Evolutionary conservation across 306 rosid genomes (phyloP).

Genomic region (Adenanthera pavonina): DNA sequence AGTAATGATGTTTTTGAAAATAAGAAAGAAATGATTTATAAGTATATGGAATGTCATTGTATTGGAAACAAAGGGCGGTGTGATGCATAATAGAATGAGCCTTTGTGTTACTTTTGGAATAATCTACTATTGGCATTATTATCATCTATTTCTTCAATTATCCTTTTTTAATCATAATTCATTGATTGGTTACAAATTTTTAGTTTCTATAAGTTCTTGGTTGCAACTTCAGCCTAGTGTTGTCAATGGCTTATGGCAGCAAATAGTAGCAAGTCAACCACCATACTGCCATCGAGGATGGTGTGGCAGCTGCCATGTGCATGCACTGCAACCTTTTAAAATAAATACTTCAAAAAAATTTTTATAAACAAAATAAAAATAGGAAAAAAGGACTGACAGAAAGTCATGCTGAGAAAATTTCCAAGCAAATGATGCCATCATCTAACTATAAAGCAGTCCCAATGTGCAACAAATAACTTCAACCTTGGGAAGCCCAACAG

Average conservation of each 20-base stretch:
- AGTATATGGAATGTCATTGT: not conserved
- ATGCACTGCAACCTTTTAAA: too few relatives aligned
- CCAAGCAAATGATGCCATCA: too few relatives aligned
- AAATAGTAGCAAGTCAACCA: not conserved
- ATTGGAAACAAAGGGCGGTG: not conserved
- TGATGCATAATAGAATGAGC: not conserved
- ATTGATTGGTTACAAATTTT: slow-evolving; percentile 14
- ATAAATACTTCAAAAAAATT: too few relatives aligned
- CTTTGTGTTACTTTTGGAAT: slow-evolving; percentile 22
- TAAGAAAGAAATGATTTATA: not conserved
- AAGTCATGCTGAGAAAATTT: too few relatives aligned
- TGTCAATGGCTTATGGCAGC: too few relatives aligned
- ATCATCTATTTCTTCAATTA: slow-evolving; percentile 13
- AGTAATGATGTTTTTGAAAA: not conserved
- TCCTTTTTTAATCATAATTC: not conserved
- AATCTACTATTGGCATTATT: slow-evolving; percentile 21
- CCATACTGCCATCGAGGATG: too few relatives aligned
- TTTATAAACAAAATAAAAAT: too few relatives aligned
- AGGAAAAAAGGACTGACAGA: too few relatives aligned
- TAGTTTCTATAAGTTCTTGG: not conserved
- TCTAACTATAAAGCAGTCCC: too few relatives aligned
- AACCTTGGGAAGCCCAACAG: too few relatives aligned
- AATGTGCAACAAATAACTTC: too few relatives aligned
- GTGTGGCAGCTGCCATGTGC: too few relatives aligned
- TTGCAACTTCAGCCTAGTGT: not conserved